phyloP scores from a whole-genome alignment of 305 asterid species.

The Ilex paraguariensis region DNA sequence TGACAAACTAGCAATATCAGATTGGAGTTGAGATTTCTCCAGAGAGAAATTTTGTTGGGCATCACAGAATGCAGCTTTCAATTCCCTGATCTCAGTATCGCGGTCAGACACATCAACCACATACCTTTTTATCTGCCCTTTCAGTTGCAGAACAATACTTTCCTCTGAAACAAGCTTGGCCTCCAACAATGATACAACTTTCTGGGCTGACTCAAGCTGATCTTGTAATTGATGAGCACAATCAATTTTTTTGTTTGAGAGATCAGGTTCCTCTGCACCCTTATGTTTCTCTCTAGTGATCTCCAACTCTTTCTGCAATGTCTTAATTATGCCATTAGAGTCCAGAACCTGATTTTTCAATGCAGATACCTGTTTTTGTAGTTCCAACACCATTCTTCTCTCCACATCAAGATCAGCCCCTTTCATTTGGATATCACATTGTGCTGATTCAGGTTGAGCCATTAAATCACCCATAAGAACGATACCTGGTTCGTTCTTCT shows the following conservation, averaged over 20 bases:
- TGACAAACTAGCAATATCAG: constrained; percentile 36
- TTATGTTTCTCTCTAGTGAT: neutral
- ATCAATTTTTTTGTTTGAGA: constrained; percentile 11
- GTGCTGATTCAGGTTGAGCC: neutral
- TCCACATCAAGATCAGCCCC: constrained; percentile 42
- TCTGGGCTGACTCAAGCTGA: constrained; percentile 17
- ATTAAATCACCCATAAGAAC: constrained; percentile 29
- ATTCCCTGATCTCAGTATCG: constrained; percentile 36
- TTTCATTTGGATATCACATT: constrained; percentile 25
- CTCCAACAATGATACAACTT: constrained; percentile 16
- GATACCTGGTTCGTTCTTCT: constrained; percentile 24
- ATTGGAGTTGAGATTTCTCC: constrained; percentile 53
- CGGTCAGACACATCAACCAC: constrained; percentile 29
- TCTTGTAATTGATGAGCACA: constrained; percentile 7
- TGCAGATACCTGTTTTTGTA: constrained; percentile 37
- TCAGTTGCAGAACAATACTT: constrained; percentile 29
- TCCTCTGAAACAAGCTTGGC: constrained; percentile 39
- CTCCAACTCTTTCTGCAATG: neutral
- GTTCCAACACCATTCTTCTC: constrained; percentile 32
- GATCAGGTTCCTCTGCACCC: neutral
- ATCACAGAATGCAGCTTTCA: constrained; percentile 36
- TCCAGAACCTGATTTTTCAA: constrained; percentile 26
- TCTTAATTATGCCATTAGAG: constrained; percentile 12
- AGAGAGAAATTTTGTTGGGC: constrained; percentile 33
- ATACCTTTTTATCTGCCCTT: constrained; percentile 30